A percentile compares a stretch with the other conserved stretches of the same genome.
Conservation (phyloP, 2,329 filamentous ascomycete genomes). For the Epichloe festucae region DNA sequence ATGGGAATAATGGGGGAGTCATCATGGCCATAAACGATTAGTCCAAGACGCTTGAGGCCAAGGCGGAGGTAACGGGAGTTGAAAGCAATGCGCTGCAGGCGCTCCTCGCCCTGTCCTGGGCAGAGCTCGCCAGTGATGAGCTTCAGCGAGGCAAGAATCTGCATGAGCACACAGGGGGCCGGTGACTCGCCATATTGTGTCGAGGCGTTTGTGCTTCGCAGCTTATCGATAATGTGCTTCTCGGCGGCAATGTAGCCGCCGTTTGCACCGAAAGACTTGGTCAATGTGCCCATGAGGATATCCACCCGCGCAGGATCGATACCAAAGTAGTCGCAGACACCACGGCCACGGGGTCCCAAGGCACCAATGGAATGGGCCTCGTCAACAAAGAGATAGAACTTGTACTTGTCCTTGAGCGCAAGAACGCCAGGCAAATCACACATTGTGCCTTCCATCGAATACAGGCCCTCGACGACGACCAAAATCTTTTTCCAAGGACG, state of each 20-base stretch:
- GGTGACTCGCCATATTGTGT: slow-evolving; percentile 81
- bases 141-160: slow-evolving; percentile 75
- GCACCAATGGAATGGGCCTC: slow-evolving; percentile 95
- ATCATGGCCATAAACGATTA: slow-evolving; percentile 94
- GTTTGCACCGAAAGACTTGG: slow-evolving; percentile 96
- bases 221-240: slow-evolving; percentile 83
- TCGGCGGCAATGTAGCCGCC: slow-evolving; percentile 89
- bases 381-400: slow-evolving; percentile 90
- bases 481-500: slow-evolving; percentile 99
- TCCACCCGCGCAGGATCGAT: slow-evolving; percentile 81
- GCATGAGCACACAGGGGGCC: slow-evolving; percentile 74
- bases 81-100: slow-evolving; percentile 89
- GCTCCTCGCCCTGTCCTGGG: slow-evolving; percentile 88
- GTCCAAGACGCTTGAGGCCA: slow-evolving; percentile 89
- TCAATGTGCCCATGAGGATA: slow-evolving; percentile 95
- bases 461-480: slow-evolving; percentile 89
- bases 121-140: slow-evolving; percentile 81
- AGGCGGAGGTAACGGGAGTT: slow-evolving; percentile 97
- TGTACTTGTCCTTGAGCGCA: slow-evolving; percentile 85
- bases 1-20: slow-evolving; percentile 95
- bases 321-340: slow-evolving; percentile 95
- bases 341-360: slow-evolving; percentile 73
- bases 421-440: slow-evolving; percentile 89
- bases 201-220: slow-evolving; percentile 73
- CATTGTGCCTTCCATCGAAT: slow-evolving; percentile 99